Evolutionary conservation across 2,329 filamentous ascomycete genomes (phyloP), one percentile per base, ranked within the genome.

Genomic region (Cladophialophora psammophila): DNA sequence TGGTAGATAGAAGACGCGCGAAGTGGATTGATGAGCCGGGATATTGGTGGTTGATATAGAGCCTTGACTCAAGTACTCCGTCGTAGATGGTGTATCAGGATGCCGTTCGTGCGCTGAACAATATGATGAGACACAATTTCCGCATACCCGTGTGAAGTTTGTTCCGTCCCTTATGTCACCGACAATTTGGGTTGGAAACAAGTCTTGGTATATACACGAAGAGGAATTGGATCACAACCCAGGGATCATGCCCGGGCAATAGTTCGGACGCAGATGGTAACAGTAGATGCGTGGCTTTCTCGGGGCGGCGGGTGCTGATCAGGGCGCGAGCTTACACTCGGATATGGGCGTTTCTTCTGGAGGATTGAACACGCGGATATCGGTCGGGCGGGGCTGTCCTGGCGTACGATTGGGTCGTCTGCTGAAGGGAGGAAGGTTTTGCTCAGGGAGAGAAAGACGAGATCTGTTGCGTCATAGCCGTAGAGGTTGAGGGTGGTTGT

Each of bases 191-290:
- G 26, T n/a, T 35, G 31, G 45, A 48, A 38, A 53, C 20, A 32
- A 31, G 32, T 38, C 42, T 32, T 61, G 45, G 59, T 36, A 61
- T 53, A 53, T 61, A 61, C 57, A 60, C 57, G 42, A 60, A 26
- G 35, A 13, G 31, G 31, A 55, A 55, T 48, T 35, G 2, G 40
- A 18, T 18, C 31, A 26, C n/a, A 42, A 9, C 40, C 31, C 38
- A 50, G 40, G 54, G 61, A 38, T 54, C 48, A 52, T 61, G 5
- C 42, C 50, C 65, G 65, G 65, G 65, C 60, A 67, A 67, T 64
- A 15, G 60, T 64, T 67, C 50, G 65, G 65, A 57, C 35, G 20
- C 50, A 57, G 50, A 40, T 40, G 40, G n/a, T 57, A 63, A 63
- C n/a, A 54, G 40, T 31, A 42, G 40, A 36, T 52, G 62, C 52